Evolutionary conservation across 345 rosid species (phyloP).

Genomic region (Pistacia vera): DNA sequence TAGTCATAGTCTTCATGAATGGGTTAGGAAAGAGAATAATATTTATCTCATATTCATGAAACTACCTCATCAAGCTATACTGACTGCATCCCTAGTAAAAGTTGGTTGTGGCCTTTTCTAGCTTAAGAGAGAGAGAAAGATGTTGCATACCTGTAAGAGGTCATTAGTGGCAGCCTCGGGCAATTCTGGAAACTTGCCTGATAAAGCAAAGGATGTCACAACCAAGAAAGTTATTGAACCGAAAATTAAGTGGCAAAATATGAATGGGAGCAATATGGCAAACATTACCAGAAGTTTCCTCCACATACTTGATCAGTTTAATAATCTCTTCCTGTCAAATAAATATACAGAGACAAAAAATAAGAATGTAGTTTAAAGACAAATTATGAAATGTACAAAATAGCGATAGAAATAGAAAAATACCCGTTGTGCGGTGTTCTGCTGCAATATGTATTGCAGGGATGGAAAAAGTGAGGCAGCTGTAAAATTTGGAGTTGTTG

Average conservation of each 20-base stretch:
- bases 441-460: slow-evolving; percentile 81
- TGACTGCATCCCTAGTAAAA: neutral
- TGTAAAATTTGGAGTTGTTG: slow-evolving; percentile 46
- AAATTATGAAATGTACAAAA: neutral
- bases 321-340: slow-evolving; percentile 88
- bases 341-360: slow-evolving; percentile 10
- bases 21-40: neutral
- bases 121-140: slow-evolving; percentile 4
- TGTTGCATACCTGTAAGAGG: slow-evolving; percentile 55
- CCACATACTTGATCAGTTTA: slow-evolving; percentile 75
- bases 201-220: slow-evolving; percentile 25
- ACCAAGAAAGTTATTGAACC: slow-evolving; percentile 15
- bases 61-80: neutral
- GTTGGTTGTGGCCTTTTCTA: slow-evolving; percentile 8
- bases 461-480: slow-evolving; percentile 64
- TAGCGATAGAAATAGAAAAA: slow-evolving; percentile 4
- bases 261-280: slow-evolving; percentile 1
- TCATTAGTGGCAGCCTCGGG: slow-evolving; percentile 54
- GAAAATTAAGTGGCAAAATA: neutral
- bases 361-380: neutral
- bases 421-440: slow-evolving; percentile 83
- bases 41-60: neutral
- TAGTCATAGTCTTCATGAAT: no score
- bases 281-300: slow-evolving; percentile 76
- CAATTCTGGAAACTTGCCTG: slow-evolving; percentile 71